Conservation (phyloP, 768 basidiomycete genomes). For the Pisolithus tinctorius region DNA sequence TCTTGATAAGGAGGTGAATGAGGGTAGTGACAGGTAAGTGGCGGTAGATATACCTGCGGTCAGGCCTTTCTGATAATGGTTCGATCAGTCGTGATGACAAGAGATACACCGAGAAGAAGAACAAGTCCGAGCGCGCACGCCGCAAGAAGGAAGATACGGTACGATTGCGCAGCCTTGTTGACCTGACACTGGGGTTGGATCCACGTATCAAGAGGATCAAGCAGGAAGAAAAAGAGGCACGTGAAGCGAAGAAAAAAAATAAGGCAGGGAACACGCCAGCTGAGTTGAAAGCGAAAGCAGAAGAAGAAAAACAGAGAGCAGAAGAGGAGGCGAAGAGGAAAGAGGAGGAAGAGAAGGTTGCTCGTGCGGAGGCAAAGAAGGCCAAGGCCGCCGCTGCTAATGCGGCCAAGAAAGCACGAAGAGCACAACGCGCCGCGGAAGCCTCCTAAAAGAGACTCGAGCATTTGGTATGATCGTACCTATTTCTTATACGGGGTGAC, state of each 20-base stretch:
- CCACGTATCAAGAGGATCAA: slow-evolving; percentile 97
- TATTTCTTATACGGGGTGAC: slow-evolving; percentile 1
- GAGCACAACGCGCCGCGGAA: slow-evolving; percentile 51
- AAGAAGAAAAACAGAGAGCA: slow-evolving; percentile 54
- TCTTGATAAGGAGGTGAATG: slow-evolving; percentile 96
- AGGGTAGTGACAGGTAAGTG: slow-evolving; percentile 87
- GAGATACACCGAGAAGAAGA: slow-evolving; percentile 99
- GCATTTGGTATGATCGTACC: not conserved
- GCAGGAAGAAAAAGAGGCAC: slow-evolving; percentile 89
- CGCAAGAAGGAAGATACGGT: slow-evolving; percentile 97
- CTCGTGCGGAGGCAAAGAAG: slow-evolving; percentile 75
- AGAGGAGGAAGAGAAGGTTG: slow-evolving; percentile 76
- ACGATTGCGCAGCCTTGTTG: slow-evolving; percentile 80
- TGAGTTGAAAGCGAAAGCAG: slow-evolving; percentile 45
- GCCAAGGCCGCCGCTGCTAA: slow-evolving; percentile 80
- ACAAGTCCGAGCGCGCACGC: slow-evolving; percentile 92
- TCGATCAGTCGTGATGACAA: slow-evolving; percentile 86
- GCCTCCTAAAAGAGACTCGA: slow-evolving; percentile 8
- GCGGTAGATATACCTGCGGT: not conserved
- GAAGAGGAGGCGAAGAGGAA: slow-evolving; percentile 70
- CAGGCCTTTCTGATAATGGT: slow-evolving; percentile 8
- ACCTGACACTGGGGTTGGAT: slow-evolving; percentile 75
- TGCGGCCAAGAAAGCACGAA: slow-evolving; percentile 85
- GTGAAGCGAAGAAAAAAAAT: slow-evolving; percentile 83
- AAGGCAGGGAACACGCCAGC: slow-evolving; percentile 35